phyloP scores from a whole-genome alignment of 208 protist genomes.

The Leishmania arabica region DNA sequence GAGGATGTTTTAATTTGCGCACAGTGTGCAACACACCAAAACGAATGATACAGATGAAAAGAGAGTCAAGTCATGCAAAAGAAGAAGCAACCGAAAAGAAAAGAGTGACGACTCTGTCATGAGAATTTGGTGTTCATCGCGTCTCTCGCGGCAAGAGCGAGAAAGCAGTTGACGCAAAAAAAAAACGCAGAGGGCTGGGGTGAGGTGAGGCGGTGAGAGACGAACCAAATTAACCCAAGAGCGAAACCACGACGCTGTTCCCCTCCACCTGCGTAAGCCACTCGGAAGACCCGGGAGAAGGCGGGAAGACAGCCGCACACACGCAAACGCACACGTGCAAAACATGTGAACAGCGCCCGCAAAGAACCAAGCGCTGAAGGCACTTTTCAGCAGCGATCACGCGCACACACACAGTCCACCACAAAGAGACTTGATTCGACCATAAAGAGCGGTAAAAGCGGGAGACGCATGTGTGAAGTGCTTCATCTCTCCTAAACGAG shows the following conservation, averaged over 20 bases:
- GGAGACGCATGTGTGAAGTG: not conserved
- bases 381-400: not conserved
- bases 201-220: not conserved
- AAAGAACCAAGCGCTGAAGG: not conserved
- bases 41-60: no score
- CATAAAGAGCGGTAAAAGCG: not conserved
- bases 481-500: not conserved
- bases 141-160: not conserved
- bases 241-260: not conserved
- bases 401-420: not conserved
- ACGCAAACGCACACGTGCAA: not conserved
- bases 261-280: not conserved
- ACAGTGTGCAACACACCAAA: not conserved
- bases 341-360: not conserved
- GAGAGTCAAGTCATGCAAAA: no score
- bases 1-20: not conserved
- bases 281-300: not conserved
- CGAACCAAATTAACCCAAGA: not conserved
- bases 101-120: not conserved
- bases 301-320: not conserved
- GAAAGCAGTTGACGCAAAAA: not conserved
- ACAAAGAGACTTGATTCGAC: not conserved
- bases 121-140: not conserved
- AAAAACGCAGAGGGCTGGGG: not conserved
- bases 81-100: no score